Percentiles rank a stretch among this genome's conserved stretches.
phyloP scores from a whole-genome alignment of 1,284 basidiomycete species.

The Takashimella koratensis region DNA sequence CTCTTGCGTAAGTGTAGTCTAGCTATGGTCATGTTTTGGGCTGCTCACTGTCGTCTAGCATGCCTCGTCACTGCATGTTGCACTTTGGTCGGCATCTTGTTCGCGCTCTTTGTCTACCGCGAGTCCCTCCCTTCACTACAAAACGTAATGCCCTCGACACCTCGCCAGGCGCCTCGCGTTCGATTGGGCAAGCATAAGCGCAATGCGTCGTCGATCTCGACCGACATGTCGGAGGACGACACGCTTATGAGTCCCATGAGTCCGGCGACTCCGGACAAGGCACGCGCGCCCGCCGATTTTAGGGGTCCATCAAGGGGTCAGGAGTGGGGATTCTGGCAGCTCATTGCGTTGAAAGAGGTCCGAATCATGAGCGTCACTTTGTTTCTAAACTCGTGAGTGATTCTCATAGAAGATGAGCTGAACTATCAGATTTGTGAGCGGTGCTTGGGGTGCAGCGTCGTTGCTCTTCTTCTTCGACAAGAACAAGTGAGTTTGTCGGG shows the following conservation, averaged over 20 bases:
- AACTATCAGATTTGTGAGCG: slow-evolving; percentile 33
- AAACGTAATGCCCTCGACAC: neutral
- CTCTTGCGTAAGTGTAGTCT: slow-evolving; percentile 41
- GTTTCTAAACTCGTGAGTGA: slow-evolving; percentile 40
- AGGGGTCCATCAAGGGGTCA: neutral
- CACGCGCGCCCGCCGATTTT: too few relatives aligned
- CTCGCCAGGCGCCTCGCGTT: slow-evolving; percentile 1
- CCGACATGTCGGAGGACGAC: slow-evolving; percentile 14
- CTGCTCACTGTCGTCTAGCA: slow-evolving; percentile 19
- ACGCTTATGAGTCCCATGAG: slow-evolving; percentile 8
- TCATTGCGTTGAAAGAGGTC: slow-evolving; percentile 34
- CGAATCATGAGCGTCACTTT: slow-evolving; percentile 31
- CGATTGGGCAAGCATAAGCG: slow-evolving; percentile 7
- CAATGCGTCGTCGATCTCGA: slow-evolving; percentile 6
- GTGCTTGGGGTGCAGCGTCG: slow-evolving; percentile 41
- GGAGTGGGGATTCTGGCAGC: slow-evolving; percentile 38
- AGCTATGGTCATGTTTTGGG: neutral
- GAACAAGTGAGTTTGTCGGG: slow-evolving; percentile 29
- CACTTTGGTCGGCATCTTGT: slow-evolving; percentile 48
- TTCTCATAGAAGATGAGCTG: too few relatives aligned
- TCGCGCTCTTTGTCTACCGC: slow-evolving; percentile 46
- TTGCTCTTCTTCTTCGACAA: slow-evolving; percentile 44
- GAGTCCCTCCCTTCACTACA: slow-evolving; percentile 28
- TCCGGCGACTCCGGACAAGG: too few relatives aligned
- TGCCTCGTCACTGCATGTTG: slow-evolving; percentile 47